A percentile compares a stretch with the other conserved stretches of the same genome.
phyloP scores from a whole-genome alignment of 177 flowering plant species.

The Vitis hybrid region DNA sequence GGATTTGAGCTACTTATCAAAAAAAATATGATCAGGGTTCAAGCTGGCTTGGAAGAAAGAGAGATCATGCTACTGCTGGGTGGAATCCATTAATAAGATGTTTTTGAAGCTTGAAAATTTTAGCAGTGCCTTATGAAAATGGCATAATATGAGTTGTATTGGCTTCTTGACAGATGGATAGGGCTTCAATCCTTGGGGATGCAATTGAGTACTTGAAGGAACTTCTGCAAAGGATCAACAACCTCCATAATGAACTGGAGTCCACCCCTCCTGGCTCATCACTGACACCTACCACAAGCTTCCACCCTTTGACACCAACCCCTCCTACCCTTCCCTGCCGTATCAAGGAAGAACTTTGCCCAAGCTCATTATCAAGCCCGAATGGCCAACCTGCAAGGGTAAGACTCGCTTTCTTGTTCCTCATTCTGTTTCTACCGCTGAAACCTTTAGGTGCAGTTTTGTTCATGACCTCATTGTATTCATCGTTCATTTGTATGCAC shows the following conservation, averaged over 20 bases:
- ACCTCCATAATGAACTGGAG: constrained; percentile 92
- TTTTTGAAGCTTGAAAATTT: not conserved
- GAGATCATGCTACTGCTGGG: not conserved
- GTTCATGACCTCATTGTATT: not conserved
- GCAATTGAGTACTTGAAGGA: constrained; percentile 82
- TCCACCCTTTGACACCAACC: constrained; percentile 84
- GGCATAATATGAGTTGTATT: not conserved
- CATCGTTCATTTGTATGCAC: too few species aligned
- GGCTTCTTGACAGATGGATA: constrained; percentile 44
- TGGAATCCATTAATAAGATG: not conserved
- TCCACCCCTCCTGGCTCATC: constrained; percentile 70
- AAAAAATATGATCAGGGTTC: not conserved
- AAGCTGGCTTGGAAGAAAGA: not conserved
- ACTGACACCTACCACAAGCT: constrained; percentile 42
- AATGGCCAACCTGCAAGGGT: constrained; percentile 91
- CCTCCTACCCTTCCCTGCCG: constrained; percentile 69
- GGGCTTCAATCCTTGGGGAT: constrained; percentile 74
- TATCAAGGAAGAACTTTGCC: constrained; percentile 86
- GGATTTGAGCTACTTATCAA: too few species aligned
- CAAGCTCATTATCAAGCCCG: constrained; percentile 82
- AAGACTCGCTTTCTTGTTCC: constrained; percentile 10
- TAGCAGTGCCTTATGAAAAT: not conserved
- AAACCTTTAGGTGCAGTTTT: not conserved
- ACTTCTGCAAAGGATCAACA: constrained; percentile 88
- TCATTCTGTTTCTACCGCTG: too few species aligned